Evolutionary conservation across 179 eudicot genomes (phyloP).

Genomic region (Beta lomatogona): DNA sequence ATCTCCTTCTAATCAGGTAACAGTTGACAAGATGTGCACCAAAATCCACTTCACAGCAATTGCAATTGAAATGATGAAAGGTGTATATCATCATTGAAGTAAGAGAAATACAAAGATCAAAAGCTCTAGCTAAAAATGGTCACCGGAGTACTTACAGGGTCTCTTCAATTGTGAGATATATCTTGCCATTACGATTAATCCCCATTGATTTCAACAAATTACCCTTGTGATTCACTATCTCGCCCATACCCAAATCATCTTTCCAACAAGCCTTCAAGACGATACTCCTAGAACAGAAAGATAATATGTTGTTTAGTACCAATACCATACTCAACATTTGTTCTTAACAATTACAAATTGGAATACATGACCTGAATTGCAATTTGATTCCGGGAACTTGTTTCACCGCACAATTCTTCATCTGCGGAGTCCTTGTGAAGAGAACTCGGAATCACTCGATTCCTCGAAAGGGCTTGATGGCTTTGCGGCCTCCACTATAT

Average conservation of each 20-base stretch:
- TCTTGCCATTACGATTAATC: constrained; percentile 59
- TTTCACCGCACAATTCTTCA: constrained; percentile 38
- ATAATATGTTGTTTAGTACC: neutral
- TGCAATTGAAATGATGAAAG: neutral
- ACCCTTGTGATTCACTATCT: constrained; percentile 72
- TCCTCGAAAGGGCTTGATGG: constrained; percentile 34
- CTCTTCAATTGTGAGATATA: constrained; percentile 71
- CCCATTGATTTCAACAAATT: constrained; percentile 69
- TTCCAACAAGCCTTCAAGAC: constrained; percentile 65
- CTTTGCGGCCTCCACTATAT: neutral
- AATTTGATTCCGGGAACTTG: constrained; percentile 42
- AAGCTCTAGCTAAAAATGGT: neutral
- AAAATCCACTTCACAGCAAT: neutral
- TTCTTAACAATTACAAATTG: neutral
- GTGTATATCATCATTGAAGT: neutral
- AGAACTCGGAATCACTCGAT: constrained; percentile 46
- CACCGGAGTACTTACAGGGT: constrained; percentile 54
- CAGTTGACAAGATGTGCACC: too few relatives aligned
- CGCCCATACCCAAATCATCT: constrained; percentile 69
- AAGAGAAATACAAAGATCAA: neutral
- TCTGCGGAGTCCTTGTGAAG: constrained; percentile 42
- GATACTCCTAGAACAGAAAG: constrained; percentile 45
- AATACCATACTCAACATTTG: neutral
- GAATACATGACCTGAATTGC: constrained; percentile 48
- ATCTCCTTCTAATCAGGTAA: neutral